phyloP scores from a whole-genome alignment of 2,329 filamentous ascomycete genomes.

The Parascedosporium putredinis region DNA sequence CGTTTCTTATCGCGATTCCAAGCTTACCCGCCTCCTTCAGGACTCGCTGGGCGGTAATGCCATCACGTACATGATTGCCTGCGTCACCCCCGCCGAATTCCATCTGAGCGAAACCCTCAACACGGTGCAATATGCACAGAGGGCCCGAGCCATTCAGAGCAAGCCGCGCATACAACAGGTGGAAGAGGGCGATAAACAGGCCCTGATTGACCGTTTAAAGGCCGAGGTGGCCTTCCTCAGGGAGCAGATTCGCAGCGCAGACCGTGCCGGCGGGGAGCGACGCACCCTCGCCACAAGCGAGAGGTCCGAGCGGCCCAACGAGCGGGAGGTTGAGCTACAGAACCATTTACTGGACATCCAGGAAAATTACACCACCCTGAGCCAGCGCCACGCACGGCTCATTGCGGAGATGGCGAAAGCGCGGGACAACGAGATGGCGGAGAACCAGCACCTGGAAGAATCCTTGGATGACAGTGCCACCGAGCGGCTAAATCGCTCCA shows the following conservation, averaged over 20 bases:
- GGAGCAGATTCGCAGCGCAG: constrained; percentile 83
- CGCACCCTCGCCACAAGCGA: constrained; percentile 52
- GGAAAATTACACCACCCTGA: constrained; percentile 87
- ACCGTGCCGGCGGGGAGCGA: constrained; percentile 47
- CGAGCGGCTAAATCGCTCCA: constrained; percentile 85
- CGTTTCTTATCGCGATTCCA: constrained; percentile 97
- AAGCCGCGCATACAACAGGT: constrained; percentile 93
- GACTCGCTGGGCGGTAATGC: constrained; percentile 95
- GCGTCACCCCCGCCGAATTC: constrained; percentile 92
- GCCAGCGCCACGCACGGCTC: constrained; percentile 86
- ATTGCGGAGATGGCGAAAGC: constrained; percentile 89
- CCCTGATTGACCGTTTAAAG: constrained; percentile 83
- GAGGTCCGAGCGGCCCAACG: constrained; percentile 66
- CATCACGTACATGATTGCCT: constrained; percentile 99
- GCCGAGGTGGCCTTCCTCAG: constrained; percentile 89
- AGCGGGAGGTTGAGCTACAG: constrained; percentile 81
- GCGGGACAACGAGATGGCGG: constrained; percentile 43
- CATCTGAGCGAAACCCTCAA: constrained; percentile 96
- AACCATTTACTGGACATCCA: constrained; percentile 87
- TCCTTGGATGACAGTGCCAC: constrained; percentile 67
- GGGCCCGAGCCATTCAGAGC: constrained; percentile 91
- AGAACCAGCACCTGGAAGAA: constrained; percentile 39
- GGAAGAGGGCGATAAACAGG: constrained; percentile 83
- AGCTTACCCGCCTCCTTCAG: constrained; percentile 85
- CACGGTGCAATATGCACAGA: constrained; percentile 93